Base-by-base conservation (phyloP, 805 yeast genomes). In the Zygosaccharomyces bailii region DNA sequence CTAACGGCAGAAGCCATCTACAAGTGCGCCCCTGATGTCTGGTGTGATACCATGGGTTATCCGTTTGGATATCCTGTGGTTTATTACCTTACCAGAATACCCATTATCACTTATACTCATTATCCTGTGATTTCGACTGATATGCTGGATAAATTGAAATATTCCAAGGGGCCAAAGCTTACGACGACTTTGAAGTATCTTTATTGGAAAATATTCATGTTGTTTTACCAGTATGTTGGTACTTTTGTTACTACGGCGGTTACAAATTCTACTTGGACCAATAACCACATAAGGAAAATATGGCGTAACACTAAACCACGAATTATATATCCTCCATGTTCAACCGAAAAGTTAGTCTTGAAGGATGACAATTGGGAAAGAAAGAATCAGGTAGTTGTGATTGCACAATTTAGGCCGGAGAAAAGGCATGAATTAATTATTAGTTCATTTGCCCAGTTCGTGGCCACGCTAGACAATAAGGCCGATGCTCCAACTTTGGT, bases 321-420 rank as follows among this genome's bases (percentile, higher is more conserved):
- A 36, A 75, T 83, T 2, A 68, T 90, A 24, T 93, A 86, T 59
- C 99, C 99, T 4, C 97, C 99, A 0, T 86, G 95, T 59, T 87
- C 90, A 2, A 79, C 88, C 5, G 86, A 82, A 53, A 72, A 70
- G 25, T 62, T 76, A 39, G 60, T 67, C 14, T 52, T 53, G 19
- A 48, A 57, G 53, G 43, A 55, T 46, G 46, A 55, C 46, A 34
- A 46, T 39, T 54, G 58, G 47, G 24, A 64, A 61, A 59, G 80
- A 60, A 48, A 69, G 54, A 57, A 58, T 50, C 54, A 63, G 54
- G 57, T 61, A 19, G 55, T 71, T 1, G 66, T 65, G 44, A 68
- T 93, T 37, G 98, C 97, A 0, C 99, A 93, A 65, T 93, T 86
- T 67, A 78, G 99, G 46, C 93, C 96, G 1, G 99, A 93, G 62